Percentiles rank a stretch among this genome's conserved stretches.
These are phyloP conservation scores for Lasiodiplodia sp. DNA, from an alignment of 2,329 filamentous ascomycete species.

Conservation along the genomic window DNA sequence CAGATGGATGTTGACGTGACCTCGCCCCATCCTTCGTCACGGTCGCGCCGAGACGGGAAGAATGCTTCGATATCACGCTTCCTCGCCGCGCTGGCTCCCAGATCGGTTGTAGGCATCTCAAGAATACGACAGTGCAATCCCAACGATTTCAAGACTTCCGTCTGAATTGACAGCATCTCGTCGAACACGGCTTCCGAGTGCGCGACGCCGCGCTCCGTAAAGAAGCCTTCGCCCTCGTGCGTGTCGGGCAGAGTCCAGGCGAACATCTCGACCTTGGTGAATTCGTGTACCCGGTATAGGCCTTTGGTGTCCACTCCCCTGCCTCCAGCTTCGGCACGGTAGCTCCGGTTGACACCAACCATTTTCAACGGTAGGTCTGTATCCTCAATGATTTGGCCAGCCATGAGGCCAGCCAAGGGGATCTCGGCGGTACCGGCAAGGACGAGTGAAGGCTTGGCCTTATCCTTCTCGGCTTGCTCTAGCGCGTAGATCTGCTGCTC, in stretches of 20 bases:
- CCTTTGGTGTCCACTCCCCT: conserved; percentile 91
- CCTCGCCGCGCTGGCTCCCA: conserved; percentile 84
- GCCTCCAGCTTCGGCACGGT: conserved; percentile 91
- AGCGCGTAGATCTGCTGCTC: conserved; percentile 92
- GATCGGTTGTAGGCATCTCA: conserved; percentile 88
- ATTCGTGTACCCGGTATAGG: conserved; percentile 95
- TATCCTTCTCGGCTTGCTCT: conserved; percentile 70
- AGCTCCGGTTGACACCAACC: conserved; percentile 89
- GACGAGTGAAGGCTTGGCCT: conserved; percentile 69
- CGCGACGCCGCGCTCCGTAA: conserved; percentile 31
- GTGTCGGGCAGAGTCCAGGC: conserved; percentile 77
- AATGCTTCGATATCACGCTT: conserved; percentile 95
- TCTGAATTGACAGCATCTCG: conserved; percentile 88
- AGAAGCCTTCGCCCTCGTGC: conserved; percentile 43
- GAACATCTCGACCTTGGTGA: conserved; percentile 98
- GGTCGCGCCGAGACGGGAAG: conserved; percentile 79
- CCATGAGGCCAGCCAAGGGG: conserved; percentile 88
- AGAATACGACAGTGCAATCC: conserved; percentile 86
- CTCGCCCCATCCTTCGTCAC: conserved; percentile 84
- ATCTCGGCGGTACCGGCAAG: conserved; percentile 94
- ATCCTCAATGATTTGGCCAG: conserved; percentile 71
- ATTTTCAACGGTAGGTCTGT: conserved; percentile 75
- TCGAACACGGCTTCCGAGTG: conserved; percentile 68
- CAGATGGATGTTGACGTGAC: conserved; percentile 90
- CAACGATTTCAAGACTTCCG: conserved; percentile 78